Conservation (phyloP, 2,329 filamentous ascomycete genomes). For the Thelonectria discophora region DNA sequence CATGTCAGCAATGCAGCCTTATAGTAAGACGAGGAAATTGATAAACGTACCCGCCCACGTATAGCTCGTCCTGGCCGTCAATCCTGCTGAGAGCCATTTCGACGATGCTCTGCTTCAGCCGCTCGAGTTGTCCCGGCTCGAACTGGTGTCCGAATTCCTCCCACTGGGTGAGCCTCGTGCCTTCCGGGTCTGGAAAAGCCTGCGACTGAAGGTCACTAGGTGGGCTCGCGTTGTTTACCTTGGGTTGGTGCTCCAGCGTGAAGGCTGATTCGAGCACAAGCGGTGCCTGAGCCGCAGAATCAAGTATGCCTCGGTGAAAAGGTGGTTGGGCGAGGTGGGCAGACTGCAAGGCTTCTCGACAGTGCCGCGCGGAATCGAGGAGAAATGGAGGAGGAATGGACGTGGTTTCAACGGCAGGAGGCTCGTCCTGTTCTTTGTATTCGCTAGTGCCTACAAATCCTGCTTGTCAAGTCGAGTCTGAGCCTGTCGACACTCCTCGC, state of each 20-base stretch:
- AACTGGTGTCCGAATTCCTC: constrained; percentile 39
- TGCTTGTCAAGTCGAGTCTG: constrained; percentile 1
- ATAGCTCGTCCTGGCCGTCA: constrained; percentile 53
- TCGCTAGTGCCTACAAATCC: too few relatives aligned
- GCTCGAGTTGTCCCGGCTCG: constrained; percentile 34
- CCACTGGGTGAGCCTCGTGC: constrained; percentile 34
- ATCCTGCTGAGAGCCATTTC: constrained; percentile 55
- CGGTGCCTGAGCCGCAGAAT: not conserved
- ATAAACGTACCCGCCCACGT: constrained; percentile 50
- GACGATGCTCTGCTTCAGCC: constrained; percentile 44
- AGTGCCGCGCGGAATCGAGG: not conserved
- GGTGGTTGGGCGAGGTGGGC: constrained; percentile 9
- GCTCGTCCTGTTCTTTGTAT: too few relatives aligned
- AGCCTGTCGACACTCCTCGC: constrained; percentile 15
- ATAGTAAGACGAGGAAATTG: constrained; percentile 19
- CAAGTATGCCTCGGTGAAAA: constrained; percentile 3
- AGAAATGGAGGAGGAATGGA: not conserved
- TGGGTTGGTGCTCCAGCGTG: constrained; percentile 1
- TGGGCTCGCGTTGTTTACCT: constrained; percentile 4
- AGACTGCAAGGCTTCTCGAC: constrained; percentile 17
- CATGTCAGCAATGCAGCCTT: constrained; percentile 25
- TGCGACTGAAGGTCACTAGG: not conserved
- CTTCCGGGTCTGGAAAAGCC: constrained; percentile 15
- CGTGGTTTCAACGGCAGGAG: not conserved
- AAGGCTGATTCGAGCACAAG: constrained; percentile 5